These are phyloP conservation scores for Trifolium subterraneum DNA, from an alignment of 306 rosid genomes.

Conservation along the genomic window DNA sequence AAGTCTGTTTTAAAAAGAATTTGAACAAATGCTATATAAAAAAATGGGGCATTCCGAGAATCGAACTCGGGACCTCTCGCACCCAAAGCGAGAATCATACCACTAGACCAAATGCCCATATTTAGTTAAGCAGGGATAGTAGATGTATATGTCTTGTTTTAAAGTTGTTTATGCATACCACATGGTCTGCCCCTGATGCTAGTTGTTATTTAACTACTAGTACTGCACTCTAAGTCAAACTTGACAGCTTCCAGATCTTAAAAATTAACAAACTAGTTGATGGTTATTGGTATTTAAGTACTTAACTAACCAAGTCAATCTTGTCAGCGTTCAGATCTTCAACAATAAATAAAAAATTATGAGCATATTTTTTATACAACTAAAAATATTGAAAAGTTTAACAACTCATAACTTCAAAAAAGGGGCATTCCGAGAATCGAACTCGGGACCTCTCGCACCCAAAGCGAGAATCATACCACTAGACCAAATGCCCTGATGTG, in stretches of 20 bases:
- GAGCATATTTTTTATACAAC: background rate
- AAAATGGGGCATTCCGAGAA: slow-evolving; percentile 35
- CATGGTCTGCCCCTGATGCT: slow-evolving; percentile 9
- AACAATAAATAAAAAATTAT: background rate
- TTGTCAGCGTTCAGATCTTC: background rate
- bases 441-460: slow-evolving; percentile 30
- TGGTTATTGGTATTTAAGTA: slow-evolving; percentile 15
- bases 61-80: slow-evolving; percentile 64
- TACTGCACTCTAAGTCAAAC: slow-evolving; percentile 12
- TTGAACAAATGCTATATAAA: background rate
- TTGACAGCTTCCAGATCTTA: background rate
- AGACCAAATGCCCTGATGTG: slow-evolving; percentile 47
- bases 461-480: slow-evolving; percentile 65
- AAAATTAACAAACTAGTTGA: background rate
- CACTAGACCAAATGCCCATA: slow-evolving; percentile 64
- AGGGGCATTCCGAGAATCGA: slow-evolving; percentile 13
- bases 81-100: slow-evolving; percentile 77
- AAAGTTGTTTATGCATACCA: background rate
- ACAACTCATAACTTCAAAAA: background rate
- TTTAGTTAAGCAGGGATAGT: background rate
- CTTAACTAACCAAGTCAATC: slow-evolving; percentile 1
- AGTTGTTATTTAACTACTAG: slow-evolving; percentile 12
- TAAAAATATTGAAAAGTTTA: background rate
- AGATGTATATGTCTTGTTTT: background rate
- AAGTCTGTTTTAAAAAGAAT: no score